phyloP scores from a whole-genome alignment of 192 early-diverging fungal genomes.

The Geranomyces michiganensis region DNA sequence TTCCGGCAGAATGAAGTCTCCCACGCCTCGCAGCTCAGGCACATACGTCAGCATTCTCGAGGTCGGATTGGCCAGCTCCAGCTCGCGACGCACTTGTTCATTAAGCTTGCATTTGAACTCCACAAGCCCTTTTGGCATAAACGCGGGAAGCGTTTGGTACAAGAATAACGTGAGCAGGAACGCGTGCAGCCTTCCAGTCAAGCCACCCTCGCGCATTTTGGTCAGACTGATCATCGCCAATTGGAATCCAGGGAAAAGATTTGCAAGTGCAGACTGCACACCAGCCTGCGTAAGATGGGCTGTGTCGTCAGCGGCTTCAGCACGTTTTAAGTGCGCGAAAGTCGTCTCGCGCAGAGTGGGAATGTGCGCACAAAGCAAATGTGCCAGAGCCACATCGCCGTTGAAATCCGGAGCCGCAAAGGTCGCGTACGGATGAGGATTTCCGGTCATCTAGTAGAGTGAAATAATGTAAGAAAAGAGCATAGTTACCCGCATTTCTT shows the following conservation, averaged over 20 bases:
- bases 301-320: slow-evolving; percentile 24
- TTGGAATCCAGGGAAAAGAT: slow-evolving; percentile 37
- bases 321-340: slow-evolving; percentile 32
- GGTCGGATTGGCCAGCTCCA: slow-evolving; percentile 52
- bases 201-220: slow-evolving; percentile 19
- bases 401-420: slow-evolving; percentile 44
- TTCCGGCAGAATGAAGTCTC: slow-evolving; percentile 27
- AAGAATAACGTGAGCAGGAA: slow-evolving; percentile 47
- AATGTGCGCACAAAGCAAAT: slow-evolving; percentile 43
- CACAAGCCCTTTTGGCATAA: slow-evolving; percentile 42
- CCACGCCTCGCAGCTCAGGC: slow-evolving; percentile 33
- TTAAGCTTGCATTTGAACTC: slow-evolving; percentile 51
- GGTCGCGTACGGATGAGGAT: slow-evolving; percentile 27
- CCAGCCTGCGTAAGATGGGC: slow-evolving; percentile 26
- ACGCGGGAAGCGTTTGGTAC: slow-evolving; percentile 54
- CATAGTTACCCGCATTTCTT: neutral
- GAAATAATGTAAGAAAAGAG: neutral
- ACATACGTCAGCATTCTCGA: slow-evolving; percentile 37
- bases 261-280: slow-evolving; percentile 35
- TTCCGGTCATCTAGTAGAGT: slow-evolving; percentile 36
- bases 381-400: slow-evolving; percentile 30
- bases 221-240: slow-evolving; percentile 2
- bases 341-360: slow-evolving; percentile 28
- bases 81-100: slow-evolving; percentile 34
- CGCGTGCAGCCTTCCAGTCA: slow-evolving; percentile 32